Evolutionary conservation across 495 filamentous ascomycete genomes (phyloP).

Genomic region (Aspergillus indologenus): DNA sequence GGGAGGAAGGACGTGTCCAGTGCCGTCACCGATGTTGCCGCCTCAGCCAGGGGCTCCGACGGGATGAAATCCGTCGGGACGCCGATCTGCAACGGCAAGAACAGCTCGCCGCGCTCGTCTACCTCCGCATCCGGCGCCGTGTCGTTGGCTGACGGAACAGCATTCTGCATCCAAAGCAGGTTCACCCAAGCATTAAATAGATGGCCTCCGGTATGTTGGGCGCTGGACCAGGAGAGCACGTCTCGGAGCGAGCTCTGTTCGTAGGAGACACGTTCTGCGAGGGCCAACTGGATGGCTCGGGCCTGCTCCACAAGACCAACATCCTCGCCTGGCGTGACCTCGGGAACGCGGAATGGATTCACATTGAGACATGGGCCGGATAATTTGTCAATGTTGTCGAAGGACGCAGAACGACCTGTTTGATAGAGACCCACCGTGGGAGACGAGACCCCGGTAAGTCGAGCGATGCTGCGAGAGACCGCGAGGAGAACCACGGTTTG

Average conservation of each 20-base stretch:
- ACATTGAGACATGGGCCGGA: slow-evolving; percentile 33
- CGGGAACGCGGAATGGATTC: slow-evolving; percentile 22
- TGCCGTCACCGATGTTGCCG: slow-evolving; percentile 18
- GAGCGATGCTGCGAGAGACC: slow-evolving; percentile 27
- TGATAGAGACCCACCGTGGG: slow-evolving; percentile 36
- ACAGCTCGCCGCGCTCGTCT: slow-evolving; percentile 8
- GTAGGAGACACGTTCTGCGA: slow-evolving; percentile 29
- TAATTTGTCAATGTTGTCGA: slow-evolving; percentile 21
- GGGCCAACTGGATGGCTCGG: slow-evolving; percentile 20
- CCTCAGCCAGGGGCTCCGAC: slow-evolving; percentile 2
- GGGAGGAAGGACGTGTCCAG: slow-evolving; percentile 27
- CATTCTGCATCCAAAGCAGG: slow-evolving; percentile 31
- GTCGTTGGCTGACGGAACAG: slow-evolving; percentile 8
- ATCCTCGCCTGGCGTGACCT: slow-evolving; percentile 1
- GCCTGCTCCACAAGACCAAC: slow-evolving; percentile 13
- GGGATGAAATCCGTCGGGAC: slow-evolving; percentile 28
- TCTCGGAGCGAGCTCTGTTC: slow-evolving; percentile 32
- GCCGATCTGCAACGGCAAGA: slow-evolving; percentile 23
- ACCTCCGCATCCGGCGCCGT: slow-evolving; percentile 7
- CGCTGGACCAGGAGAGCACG: slow-evolving; percentile 20
- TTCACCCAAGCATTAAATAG: slow-evolving; percentile 38
- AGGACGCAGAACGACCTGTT: slow-evolving; percentile 28
- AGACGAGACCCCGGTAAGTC: slow-evolving; percentile 14
- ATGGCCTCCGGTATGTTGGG: slow-evolving; percentile 7
- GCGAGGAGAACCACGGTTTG: slow-evolving; percentile 31